phyloP scores from a whole-genome alignment of 176 grass and related monocot genomes.

The Lolium perenne region DNA sequence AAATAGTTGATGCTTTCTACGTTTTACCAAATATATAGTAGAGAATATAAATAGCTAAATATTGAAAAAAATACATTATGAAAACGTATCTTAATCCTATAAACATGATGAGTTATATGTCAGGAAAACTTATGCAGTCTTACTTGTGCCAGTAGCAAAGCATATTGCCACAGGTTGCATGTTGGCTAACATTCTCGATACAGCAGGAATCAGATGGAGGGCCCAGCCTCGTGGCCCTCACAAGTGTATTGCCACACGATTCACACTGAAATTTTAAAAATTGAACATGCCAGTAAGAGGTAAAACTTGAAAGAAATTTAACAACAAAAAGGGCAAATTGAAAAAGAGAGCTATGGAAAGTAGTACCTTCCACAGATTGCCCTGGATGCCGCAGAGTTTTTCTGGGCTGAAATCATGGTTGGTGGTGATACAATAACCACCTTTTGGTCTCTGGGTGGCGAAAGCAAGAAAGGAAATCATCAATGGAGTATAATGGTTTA shows the following conservation, averaged over 20 bases:
- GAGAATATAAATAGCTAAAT: neutral
- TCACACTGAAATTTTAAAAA: conserved; percentile 60
- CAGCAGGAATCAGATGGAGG: conserved; percentile 66
- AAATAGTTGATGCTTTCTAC: neutral
- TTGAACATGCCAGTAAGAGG: conserved; percentile 33
- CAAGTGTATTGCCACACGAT: conserved; percentile 50
- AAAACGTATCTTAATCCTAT: neutral
- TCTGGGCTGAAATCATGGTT: conserved; percentile 66
- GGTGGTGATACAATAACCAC: conserved; percentile 73
- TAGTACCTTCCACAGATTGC: conserved; percentile 62
- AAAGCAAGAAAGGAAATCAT: conserved; percentile 32
- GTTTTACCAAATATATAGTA: neutral
- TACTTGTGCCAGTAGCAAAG: conserved; percentile 82
- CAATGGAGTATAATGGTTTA: neutral
- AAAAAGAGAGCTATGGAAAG: neutral
- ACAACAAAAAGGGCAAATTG: neutral
- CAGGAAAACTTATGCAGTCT: conserved; percentile 26
- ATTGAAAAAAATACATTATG: neutral
- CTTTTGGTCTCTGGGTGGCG: conserved; percentile 55
- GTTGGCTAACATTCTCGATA: conserved; percentile 47
- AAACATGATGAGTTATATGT: neutral
- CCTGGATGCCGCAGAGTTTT: conserved; percentile 29
- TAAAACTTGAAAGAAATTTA: neutral
- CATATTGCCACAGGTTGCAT: conserved; percentile 52
- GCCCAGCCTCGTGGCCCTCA: conserved; percentile 38